These are phyloP conservation scores for Elongisporangium senticosum DNA, from an alignment of 352 stramenopile genomes.

Conservation along the genomic window DNA sequence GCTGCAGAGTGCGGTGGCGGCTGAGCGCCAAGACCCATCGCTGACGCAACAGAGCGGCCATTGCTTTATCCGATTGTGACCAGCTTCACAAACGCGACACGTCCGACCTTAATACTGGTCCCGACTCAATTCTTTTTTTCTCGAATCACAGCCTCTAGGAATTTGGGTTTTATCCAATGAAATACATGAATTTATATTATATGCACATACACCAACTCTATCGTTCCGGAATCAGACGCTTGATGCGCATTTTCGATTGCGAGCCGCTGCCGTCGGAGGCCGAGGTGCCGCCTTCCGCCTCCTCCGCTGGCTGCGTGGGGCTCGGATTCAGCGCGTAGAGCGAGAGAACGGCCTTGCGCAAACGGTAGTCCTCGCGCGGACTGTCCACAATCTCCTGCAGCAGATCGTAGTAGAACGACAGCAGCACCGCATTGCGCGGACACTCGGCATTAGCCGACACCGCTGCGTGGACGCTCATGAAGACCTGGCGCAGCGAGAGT, in stretches of 20 bases:
- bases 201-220: neutral
- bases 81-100: neutral
- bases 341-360: conserved; percentile 23
- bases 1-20: conserved; percentile 14
- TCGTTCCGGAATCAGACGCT: neutral
- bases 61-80: neutral
- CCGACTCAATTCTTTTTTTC: neutral
- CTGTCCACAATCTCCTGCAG: conserved; percentile 25
- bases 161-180: conserved; percentile 4
- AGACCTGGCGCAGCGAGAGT: conserved; percentile 29
- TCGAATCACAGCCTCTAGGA: neutral
- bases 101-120: neutral
- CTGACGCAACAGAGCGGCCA: conserved; percentile 5
- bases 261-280: neutral
- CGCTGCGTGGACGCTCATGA: conserved; percentile 24
- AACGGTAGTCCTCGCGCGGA: conserved; percentile 24
- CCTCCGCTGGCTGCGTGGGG: neutral
- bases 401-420: conserved; percentile 22
- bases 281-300: neutral
- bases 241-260: neutral
- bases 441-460: conserved; percentile 8
- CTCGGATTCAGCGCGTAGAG: conserved; percentile 24
- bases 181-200: neutral
- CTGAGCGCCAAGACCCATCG: conserved; percentile 15
- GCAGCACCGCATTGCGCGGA: conserved; percentile 26